Evolutionary conservation across 306 rosid species (phyloP), one percentile per base, ranked within the genome.

Genomic region (Sphenostylis stenocarpa): DNA sequence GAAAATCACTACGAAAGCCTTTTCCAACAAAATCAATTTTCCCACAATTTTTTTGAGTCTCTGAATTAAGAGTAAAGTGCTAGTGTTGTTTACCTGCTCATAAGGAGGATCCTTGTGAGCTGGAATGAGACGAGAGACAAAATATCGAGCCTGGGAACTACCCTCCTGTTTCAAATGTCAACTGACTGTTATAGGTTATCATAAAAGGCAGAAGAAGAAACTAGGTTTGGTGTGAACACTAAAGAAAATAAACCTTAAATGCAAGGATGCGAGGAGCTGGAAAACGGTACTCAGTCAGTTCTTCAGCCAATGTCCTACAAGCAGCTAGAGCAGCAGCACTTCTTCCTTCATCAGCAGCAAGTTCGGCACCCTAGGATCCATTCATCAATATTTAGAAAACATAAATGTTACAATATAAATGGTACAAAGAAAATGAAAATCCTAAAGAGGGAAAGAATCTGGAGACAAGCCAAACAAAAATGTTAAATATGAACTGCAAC

Each of bases 81-180:
- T 65, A 41, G 63, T 21, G 61, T 24, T 62, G 68, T 88, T 89
- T 72, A 88, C 99, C 97, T 96, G 99, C 84, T 96, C 99, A 69
- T 96, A 96, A 66, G 99, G 98, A 85, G 99, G 99, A 85, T 96
- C 99, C 85, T 88, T 92, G 89, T 96, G 98, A 17, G 98, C 97
- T 11, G 98, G 97, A 67, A 92, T 89, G 80, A 96, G 98, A 55
- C 97, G 97, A 13, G 99, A 91, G 53, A 89, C 97, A 52, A 96
- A 92, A 80, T 92, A 96, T 28, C 99, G 88, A 58, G 98, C 97
- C 75, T 89, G 99, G 43, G 99, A 96, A 86, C 98, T 96, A 81
- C 98, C 98, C 86, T 92, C 99, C 99, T 95, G 98, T 87, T 80
- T 73, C 70, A 75, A 61, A 49, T 77, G 60, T 67, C 62, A 77